A percentile compares a stretch with the other conserved stretches of the same genome.
phyloP scores from a whole-genome alignment of 148 eudicot genomes.

The Rhododendron molle region DNA sequence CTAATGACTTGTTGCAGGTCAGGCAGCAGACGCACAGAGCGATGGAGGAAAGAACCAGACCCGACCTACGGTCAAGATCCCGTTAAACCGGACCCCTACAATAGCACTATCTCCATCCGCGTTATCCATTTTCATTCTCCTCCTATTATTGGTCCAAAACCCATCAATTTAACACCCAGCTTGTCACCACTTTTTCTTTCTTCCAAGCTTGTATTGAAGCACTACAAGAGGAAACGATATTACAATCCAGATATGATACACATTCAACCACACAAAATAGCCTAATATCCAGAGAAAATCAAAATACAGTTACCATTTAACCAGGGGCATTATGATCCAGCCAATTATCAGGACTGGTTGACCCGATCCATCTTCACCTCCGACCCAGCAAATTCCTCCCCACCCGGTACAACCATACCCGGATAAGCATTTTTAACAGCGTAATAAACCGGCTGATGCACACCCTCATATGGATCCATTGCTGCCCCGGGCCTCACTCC shows the following conservation, averaged over 20 bases:
- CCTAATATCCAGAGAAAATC: neutral
- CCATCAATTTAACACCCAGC: neutral
- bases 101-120: no score
- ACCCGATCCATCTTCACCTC: conserved; percentile 40
- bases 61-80: no score
- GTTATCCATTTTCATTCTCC: neutral
- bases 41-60: no score
- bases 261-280: conserved; percentile 2
- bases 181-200: neutral
- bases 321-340: neutral
- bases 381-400: conserved; percentile 36
- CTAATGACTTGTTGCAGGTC: no score
- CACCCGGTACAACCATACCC: conserved; percentile 40
- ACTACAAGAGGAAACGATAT: neutral
- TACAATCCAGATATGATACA: neutral
- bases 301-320: neutral
- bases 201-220: neutral
- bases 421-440: conserved; percentile 47
- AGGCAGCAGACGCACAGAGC: no score
- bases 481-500: conserved; percentile 20
- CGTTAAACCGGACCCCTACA: no score
- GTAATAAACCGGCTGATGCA: conserved; percentile 47
- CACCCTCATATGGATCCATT: conserved; percentile 38
- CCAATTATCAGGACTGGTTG: conserved; percentile 10
- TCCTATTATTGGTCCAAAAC: no score